Evolutionary conservation across 768 basidiomycete species (phyloP).

Genomic region (Mycena filopes): DNA sequence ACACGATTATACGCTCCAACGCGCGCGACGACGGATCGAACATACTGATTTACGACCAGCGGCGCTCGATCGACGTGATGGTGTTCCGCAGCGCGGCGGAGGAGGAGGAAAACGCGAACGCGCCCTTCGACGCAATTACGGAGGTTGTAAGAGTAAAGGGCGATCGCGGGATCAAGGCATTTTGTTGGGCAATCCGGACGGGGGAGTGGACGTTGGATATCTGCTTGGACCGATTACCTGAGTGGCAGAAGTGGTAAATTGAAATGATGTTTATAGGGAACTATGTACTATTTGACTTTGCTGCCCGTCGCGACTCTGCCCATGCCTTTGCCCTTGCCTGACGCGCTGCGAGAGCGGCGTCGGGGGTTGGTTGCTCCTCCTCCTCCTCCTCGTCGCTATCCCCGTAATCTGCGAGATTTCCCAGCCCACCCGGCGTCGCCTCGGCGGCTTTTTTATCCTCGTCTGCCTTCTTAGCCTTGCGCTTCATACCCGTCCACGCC

Average conservation of each 20-base stretch:
- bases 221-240: slow-evolving; percentile 23
- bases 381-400: slow-evolving; percentile 59
- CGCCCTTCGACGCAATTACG: slow-evolving; percentile 7
- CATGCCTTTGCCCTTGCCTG: slow-evolving; percentile 66
- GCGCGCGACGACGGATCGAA: background rate
- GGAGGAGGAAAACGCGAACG: no score
- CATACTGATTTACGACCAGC: slow-evolving; percentile 27
- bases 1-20: background rate
- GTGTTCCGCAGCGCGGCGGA: background rate
- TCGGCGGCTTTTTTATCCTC: slow-evolving; percentile 42
- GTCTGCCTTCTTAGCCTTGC: slow-evolving; percentile 49
- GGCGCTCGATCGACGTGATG: slow-evolving; percentile 19
- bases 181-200: slow-evolving; percentile 29
- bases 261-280: no score
- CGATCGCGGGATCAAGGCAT: slow-evolving; percentile 22
- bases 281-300: slow-evolving; percentile 14
- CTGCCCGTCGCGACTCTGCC: slow-evolving; percentile 60
- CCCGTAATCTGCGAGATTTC: slow-evolving; percentile 68
- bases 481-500: slow-evolving; percentile 70
- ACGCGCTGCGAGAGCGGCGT: slow-evolving; percentile 29
- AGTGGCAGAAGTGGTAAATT: slow-evolving; percentile 31
- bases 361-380: slow-evolving; percentile 36
- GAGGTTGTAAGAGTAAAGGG: slow-evolving; percentile 18
- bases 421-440: slow-evolving; percentile 47
- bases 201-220: slow-evolving; percentile 32